Evolutionary conservation across 345 rosid species (phyloP).

Genomic region (Rhizophora apiculata): DNA sequence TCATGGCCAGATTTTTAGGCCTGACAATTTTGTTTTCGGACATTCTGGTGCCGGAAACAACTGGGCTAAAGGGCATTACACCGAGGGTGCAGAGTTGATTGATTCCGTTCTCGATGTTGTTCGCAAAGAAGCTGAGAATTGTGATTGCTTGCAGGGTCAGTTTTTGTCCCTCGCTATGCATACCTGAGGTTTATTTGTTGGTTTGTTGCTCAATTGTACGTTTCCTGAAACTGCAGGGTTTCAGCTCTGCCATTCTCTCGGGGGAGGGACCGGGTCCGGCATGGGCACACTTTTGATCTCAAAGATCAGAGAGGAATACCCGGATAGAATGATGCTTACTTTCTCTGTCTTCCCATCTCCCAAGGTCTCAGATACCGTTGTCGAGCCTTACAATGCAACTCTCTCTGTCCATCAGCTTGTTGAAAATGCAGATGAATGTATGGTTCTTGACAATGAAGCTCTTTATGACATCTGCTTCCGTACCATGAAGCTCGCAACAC

Average conservation of each 20-base stretch:
- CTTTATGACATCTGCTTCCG: conserved; percentile 68
- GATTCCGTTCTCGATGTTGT: conserved; percentile 44
- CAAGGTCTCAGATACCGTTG: conserved; percentile 71
- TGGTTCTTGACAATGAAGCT: conserved; percentile 65
- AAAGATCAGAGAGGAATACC: conserved; percentile 69
- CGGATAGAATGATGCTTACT: conserved; percentile 70
- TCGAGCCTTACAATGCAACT: conserved; percentile 68
- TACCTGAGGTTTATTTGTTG: neutral
- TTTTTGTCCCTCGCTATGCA: neutral
- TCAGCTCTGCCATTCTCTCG: conserved; percentile 64
- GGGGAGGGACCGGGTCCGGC: conserved; percentile 67
- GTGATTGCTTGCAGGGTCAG: conserved; percentile 40
- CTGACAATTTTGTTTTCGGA: conserved; percentile 44
- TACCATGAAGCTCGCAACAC: conserved; percentile 59
- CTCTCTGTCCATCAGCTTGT: conserved; percentile 66
- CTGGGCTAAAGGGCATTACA: conserved; percentile 48
- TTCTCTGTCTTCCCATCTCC: conserved; percentile 72
- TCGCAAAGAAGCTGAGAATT: conserved; percentile 42
- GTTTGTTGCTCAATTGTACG: neutral
- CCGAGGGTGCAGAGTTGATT: conserved; percentile 43
- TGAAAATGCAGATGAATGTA: conserved; percentile 63
- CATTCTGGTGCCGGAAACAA: conserved; percentile 51
- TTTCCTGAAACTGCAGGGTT: conserved; percentile 34
- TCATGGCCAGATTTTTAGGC: conserved; percentile 39
- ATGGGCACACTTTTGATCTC: conserved; percentile 69